phyloP scores from a whole-genome alignment of 805 yeast species.

The Wickerhamiella vanderwaltii region DNA sequence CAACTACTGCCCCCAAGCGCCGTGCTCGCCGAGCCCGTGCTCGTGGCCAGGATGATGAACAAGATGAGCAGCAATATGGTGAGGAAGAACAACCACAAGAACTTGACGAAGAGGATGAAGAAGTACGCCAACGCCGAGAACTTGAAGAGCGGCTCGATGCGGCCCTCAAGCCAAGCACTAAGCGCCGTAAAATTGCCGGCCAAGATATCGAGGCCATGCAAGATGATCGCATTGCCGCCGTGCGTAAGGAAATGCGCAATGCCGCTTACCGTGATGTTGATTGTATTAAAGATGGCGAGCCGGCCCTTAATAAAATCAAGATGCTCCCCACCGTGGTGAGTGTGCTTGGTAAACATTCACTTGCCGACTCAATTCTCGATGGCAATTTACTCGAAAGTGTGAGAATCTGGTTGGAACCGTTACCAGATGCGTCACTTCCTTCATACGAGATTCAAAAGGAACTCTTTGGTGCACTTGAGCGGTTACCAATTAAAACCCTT shows the following conservation, averaged over 20 bases:
- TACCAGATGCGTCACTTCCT: slow-evolving; percentile 97
- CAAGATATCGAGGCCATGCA: slow-evolving; percentile 92
- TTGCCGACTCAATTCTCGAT: slow-evolving; percentile 87
- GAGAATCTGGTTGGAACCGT: slow-evolving; percentile 93
- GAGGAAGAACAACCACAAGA: slow-evolving; percentile 8
- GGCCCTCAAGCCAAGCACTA: slow-evolving; percentile 51
- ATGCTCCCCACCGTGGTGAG: slow-evolving; percentile 68
- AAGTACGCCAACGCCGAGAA: slow-evolving; percentile 48
- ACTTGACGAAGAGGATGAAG: slow-evolving; percentile 19
- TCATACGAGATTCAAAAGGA: slow-evolving; percentile 91
- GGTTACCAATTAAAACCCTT: slow-evolving; percentile 86
- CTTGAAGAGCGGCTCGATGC: slow-evolving; percentile 73
- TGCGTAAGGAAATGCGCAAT: slow-evolving; percentile 81
- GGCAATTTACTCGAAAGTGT: slow-evolving; percentile 88
- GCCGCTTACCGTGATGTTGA: slow-evolving; percentile 45
- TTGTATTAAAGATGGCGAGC: slow-evolving; percentile 44
- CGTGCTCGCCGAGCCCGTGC: slow-evolving; percentile 14
- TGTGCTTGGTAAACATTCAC: slow-evolving; percentile 63
- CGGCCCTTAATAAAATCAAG: slow-evolving; percentile 67
- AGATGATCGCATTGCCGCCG: slow-evolving; percentile 72
- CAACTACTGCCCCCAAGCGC: slow-evolving; percentile 13
- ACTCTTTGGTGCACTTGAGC: slow-evolving; percentile 56
- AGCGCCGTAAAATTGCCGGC: slow-evolving; percentile 64
- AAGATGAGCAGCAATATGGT: slow-evolving; percentile 14
- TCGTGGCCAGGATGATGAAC: slow-evolving; percentile 14